phyloP scores from a whole-genome alignment of 306 rosid species.

The Benincasa hispida region DNA sequence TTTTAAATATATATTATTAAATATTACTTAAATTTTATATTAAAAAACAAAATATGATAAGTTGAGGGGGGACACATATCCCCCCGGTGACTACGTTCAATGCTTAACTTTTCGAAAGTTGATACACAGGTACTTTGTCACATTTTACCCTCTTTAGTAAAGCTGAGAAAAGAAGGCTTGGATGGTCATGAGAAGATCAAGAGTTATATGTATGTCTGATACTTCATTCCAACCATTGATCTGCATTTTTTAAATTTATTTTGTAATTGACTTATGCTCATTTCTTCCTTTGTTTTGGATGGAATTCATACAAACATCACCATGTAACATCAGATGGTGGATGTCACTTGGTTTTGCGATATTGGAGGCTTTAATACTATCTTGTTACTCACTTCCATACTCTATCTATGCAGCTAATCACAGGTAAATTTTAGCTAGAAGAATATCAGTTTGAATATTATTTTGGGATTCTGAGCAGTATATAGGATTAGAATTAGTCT shows the following conservation, averaged over 20 bases:
- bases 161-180: conserved; percentile 97
- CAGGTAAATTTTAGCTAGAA: conserved; percentile 36
- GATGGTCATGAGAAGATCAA: conserved; percentile 96
- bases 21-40: too few species aligned
- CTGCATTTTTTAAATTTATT: conserved; percentile 21
- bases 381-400: conserved; percentile 91
- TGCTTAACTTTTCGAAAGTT: conserved; percentile 1
- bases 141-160: conserved; percentile 76
- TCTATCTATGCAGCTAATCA: conserved; percentile 66
- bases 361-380: conserved; percentile 63
- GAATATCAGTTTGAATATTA: not conserved
- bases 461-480: conserved; percentile 1
- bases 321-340: conserved; percentile 74
- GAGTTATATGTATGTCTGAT: conserved; percentile 93
- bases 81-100: too few species aligned
- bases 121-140: conserved; percentile 72
- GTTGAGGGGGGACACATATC: too few species aligned
- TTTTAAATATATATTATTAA: too few species aligned
- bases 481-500: not conserved
- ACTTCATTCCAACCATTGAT: conserved; percentile 51
- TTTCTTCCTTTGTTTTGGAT: conserved; percentile 10
- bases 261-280: not conserved
- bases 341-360: conserved; percentile 92
- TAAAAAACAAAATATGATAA: too few species aligned
- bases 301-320: conserved; percentile 16